phyloP scores from a whole-genome alignment of 78 protist species.

The Capsaspora owczarzaki region DNA sequence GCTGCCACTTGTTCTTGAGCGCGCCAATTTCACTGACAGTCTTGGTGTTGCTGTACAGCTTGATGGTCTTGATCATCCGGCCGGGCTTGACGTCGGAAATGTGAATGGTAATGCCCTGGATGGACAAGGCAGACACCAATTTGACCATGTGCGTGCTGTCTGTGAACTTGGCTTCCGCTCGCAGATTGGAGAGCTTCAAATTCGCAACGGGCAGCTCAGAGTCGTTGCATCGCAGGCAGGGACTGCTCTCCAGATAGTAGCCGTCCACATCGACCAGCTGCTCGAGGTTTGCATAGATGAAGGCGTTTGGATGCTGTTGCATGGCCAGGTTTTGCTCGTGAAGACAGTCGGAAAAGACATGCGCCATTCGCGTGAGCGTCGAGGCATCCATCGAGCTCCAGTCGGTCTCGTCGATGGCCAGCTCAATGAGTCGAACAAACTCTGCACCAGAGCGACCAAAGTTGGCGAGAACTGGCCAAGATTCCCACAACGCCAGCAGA shows the following conservation, averaged over 20 bases:
- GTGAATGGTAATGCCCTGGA: slow-evolving; percentile 22
- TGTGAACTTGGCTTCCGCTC: slow-evolving; percentile 63
- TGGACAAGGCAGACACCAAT: slow-evolving; percentile 21
- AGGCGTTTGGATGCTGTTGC: slow-evolving; percentile 59
- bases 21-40: slow-evolving; percentile 49
- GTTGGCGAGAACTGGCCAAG: neutral
- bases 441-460: neutral
- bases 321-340: neutral
- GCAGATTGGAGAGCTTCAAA: slow-evolving; percentile 24
- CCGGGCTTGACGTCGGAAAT: slow-evolving; percentile 37
- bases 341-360: neutral
- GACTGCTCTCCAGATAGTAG: slow-evolving; percentile 61
- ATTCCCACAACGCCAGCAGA: neutral
- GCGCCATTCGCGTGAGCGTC: too few relatives aligned
- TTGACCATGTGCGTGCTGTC: slow-evolving; percentile 24
- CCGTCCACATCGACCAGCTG: slow-evolving; percentile 55
- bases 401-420: too few relatives aligned
- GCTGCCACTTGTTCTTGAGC: slow-evolving; percentile 36
- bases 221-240: slow-evolving; percentile 47
- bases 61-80: slow-evolving; percentile 45
- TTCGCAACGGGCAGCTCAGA: slow-evolving; percentile 48
- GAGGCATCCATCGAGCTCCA: too few relatives aligned
- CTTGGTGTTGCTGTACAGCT: slow-evolving; percentile 51
- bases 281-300: slow-evolving; percentile 37
- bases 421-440: neutral